Evolutionary conservation across 2,329 filamentous ascomycete species (phyloP), one percentile per base, ranked within the genome.

Genomic region (Proliferodiscus dingleyae): DNA sequence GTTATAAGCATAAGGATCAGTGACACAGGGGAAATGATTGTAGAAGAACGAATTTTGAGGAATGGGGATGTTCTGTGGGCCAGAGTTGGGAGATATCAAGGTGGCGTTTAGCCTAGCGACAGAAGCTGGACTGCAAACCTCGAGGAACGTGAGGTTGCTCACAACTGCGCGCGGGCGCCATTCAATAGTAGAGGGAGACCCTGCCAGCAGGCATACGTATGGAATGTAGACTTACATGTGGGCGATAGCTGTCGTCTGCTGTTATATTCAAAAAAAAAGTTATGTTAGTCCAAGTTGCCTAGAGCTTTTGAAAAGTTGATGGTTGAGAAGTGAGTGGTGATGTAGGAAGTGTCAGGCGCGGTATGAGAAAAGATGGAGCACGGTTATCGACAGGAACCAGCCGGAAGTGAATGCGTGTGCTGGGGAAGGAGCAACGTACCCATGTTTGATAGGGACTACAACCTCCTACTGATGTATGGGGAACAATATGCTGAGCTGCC

Each of bases 1-100:
- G 51, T 54, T 46, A 56, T 47, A 56, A 50, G 55, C 56, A 61
- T 62, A 54, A 58, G 52, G 26, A 52, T 46, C 42, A 45, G 19
- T 24, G 22, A 26, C 13, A n/a, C 16, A 11, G 26, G 33, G 28
- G 24, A 30, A 18, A 28, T n/a, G 22, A 16, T 19, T 26, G 26
- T 37, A 29, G 23, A 37, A 9, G 33, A 11, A 34, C 38, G 13
- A 19, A 28, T 36, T n/a, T 37, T 37, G 15, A 21, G 28, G 37
- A 38, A 26, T 26, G 32, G 45, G 7, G 21, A 19, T 33, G 32
- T 44, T 44, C 22, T 16, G 37, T 45, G 26, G 30, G 34, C 40
- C 46, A 36, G 37, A 40, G 21, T 6, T 36, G 34, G 22, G 19
- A 32, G 28, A 43, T 47, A 48, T 54, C 50, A 51, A 47, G 50